Base-by-base conservation (phyloP, 179 eudicot genomes). In the Spergularia azorica region DNA sequence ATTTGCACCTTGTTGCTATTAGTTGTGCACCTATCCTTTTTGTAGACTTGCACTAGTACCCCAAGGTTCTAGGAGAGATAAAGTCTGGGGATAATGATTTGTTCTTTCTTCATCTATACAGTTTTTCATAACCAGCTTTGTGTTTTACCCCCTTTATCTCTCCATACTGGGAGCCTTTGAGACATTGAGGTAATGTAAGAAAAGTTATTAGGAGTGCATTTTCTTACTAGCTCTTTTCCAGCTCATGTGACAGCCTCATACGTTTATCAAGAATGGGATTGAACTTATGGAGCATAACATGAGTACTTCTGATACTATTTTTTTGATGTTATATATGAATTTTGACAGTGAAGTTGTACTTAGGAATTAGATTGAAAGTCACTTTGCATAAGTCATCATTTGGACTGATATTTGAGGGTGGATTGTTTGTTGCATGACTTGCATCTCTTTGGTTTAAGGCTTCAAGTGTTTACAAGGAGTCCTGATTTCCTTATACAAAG, bases 1-100 rank as follows among this genome's bases (percentile, higher is more conserved):
- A 17, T 18, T 21, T 46, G 70, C 70, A 65, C 70, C 70, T 41
- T 41, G 51, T 67, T 67, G 26, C 56, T 68, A 68, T 68, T 9
- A 9, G 58, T 51, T 48, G 54, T 51, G 14, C 18, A 4, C 39
- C 52, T 69, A 5, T 69, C 38, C 8, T 18, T 67, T 67, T 48
- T 38, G 14, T 65, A 38, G 20, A 43, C 8, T 26, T 26, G 32
- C 32, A 26, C 32, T 26, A 26, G 32, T 26, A 26, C 32, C 32
- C 32, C 2, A 26, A 26, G 32, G 32, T 26, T 26, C 2, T 26
- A 26, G 32, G 32, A 26, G 32, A 26, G 32, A 26, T 26, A 26
- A 26, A 26, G 32, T 26, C 32, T 26, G 32, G 32, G 32, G 32
- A 26, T 26, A 26, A 26, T 26, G 32, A 26, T 26, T 26, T 26